phyloP scores from a whole-genome alignment of 352 stramenopile genomes.

The Pythium folliculosum region DNA sequence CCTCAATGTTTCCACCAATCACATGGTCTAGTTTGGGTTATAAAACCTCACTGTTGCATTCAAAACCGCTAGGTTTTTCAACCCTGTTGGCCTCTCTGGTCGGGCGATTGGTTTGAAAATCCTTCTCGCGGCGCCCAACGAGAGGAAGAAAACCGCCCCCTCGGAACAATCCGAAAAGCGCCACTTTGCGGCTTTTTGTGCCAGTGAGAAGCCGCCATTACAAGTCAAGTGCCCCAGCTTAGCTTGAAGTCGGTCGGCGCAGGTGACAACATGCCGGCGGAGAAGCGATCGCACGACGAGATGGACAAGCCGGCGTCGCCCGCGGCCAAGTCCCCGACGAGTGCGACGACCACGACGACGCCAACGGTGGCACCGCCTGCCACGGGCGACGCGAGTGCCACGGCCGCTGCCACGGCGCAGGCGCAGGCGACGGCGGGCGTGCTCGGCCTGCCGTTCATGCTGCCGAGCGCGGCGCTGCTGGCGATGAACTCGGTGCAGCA shows the following conservation, averaged over 20 bases:
- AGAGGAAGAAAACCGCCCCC: slow-evolving; percentile 67
- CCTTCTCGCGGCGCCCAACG: slow-evolving; percentile 38
- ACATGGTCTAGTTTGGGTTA: neutral
- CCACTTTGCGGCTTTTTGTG: slow-evolving; percentile 27
- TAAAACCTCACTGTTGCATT: neutral
- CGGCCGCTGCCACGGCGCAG: neutral
- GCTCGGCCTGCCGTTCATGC: slow-evolving; percentile 33
- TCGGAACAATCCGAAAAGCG: neutral
- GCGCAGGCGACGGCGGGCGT: slow-evolving; percentile 16
- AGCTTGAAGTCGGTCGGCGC: no score
- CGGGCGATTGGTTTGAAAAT: slow-evolving; percentile 57
- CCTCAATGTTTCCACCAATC: slow-evolving; percentile 41
- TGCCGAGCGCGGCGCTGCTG: slow-evolving; percentile 29
- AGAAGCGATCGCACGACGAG: slow-evolving; percentile 29
- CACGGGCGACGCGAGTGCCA: neutral
- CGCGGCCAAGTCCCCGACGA: neutral
- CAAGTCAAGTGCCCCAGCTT: no score
- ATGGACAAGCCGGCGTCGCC: slow-evolving; percentile 13
- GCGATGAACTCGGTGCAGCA: slow-evolving; percentile 33
- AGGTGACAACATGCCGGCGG: slow-evolving; percentile 17
- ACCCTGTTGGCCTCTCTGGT: no score
- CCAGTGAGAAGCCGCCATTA: slow-evolving; percentile 25
- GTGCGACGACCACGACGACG: neutral
- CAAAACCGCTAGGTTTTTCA: neutral
- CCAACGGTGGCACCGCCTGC: neutral